Base-by-base conservation (phyloP, 2,329 filamentous ascomycete species). In the Sporothrix pallida region DNA sequence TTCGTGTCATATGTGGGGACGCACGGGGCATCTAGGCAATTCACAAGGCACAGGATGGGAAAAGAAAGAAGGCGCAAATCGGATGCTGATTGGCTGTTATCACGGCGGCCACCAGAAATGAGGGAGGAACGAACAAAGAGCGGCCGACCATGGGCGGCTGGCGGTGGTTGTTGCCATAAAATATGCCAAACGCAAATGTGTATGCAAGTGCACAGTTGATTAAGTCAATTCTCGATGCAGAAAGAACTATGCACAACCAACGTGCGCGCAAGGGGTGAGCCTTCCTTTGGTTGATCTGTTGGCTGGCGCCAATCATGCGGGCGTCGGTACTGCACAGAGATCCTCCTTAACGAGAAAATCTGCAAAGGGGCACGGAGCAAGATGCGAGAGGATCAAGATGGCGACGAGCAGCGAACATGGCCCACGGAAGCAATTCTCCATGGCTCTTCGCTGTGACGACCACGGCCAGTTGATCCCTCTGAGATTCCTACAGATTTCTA, bases 61-160 rank as follows among this genome's bases (percentile, higher is more conserved):
- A 23, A 46, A 46, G 37, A 17, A 44, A 46, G 31, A 44, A 15
- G 15, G 2, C 9, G 4, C 31, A 42, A 20, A 46, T 13, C 58
- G 3, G 42, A 5, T n/a, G 69, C 42, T 71, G 52, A 71, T 71
- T 71, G 69, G 69, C 42, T 50, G 42, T 1, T 3, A 9, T 10
- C 1, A 9, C 20, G 20, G 46, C 3, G 44, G n/a, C 15, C 17
- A 42, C 12, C 44, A 50, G 15, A 31, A 44, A 44, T 15, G 23
- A 50, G 50, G 44, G n/a, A 67, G 44, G 31, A 70, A 46, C 67
- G n/a, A 70, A 56, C 67, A 58, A 46, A 58, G 17, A 70, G 65
- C 65, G n/a, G 9, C 44, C 37, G 12, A 62, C 68, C 52, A 48
- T 62, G 37, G 69, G 42, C 54, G 56, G 70, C 70, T 71, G 70